Evolutionary conservation across 192 early-diverging fungal species (phyloP).

Genomic region (Umbelopsis isabellina): DNA sequence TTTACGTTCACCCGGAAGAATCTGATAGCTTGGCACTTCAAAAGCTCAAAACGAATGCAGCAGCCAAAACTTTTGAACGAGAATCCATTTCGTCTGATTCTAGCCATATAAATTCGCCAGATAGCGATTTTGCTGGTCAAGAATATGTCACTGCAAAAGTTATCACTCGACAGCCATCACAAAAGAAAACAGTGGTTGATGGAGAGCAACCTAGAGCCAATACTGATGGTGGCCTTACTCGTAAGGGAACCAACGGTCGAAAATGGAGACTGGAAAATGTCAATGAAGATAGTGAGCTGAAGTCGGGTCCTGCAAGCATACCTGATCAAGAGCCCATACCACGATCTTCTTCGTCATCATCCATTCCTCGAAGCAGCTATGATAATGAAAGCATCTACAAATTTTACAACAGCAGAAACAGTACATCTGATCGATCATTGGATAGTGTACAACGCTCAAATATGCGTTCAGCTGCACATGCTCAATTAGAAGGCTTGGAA

Average conservation of each 20-base stretch:
- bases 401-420: conserved; percentile 10
- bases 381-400: conserved; percentile 27
- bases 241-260: conserved; percentile 9
- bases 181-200: conserved; percentile 19
- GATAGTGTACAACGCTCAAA: conserved; percentile 6
- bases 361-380: conserved; percentile 12
- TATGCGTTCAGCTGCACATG: conserved; percentile 12
- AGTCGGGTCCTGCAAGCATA: not conserved
- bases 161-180: conserved; percentile 16
- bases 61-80: not conserved
- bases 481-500: conserved; percentile 36
- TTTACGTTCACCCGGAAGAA: conserved; percentile 33
- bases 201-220: conserved; percentile 4
- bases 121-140: not conserved
- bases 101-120: conserved; percentile 3
- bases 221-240: not conserved
- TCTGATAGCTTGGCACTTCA: not conserved
- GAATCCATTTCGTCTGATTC: not conserved
- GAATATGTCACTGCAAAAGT: conserved; percentile 34
- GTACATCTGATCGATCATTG: conserved; percentile 14
- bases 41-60: not conserved
- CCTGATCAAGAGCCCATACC: not conserved
- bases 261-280: conserved; percentile 33
- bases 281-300: not conserved
- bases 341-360: not conserved